Evolutionary conservation across 2,329 filamentous ascomycete species (phyloP), one percentile per base, ranked within the genome.

Genomic region (Penicillium hesseltinei): DNA sequence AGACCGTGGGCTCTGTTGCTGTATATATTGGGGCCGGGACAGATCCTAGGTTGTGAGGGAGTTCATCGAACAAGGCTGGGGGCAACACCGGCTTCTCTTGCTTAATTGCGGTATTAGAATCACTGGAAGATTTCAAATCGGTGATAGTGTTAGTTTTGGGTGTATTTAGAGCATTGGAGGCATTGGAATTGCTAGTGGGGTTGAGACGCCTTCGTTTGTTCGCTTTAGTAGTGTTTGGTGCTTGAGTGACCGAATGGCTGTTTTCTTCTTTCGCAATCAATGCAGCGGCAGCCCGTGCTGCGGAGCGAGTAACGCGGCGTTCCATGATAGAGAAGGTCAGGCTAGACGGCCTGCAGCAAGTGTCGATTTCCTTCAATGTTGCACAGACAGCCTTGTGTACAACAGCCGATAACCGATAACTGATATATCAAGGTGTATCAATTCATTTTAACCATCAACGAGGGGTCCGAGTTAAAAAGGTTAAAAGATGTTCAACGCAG

Each of bases 11-110:
- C 23, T 25, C 21, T 17, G n/a, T 39, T n/a, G 25, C 48, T 35
- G 21, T 8, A 31, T n/a, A 23, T 3, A 48, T 21, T 11, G 64
- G 27, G 25, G 52, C 57, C 21, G 55, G 46, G 19, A 67, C 60
- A 7, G 71, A 69, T 6, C 81, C 82, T n/a, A 86, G 71, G 48
- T 83, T 84, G 69, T 86, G 83, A 17, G 83, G 83, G 38, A 85
- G 71, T 48, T 83, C 79, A 57, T 83, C 74, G 53, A 48, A 45
- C 42, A 40, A 35, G 2, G 27, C 11, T 10, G 40, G 21, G 11
- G 6, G 31, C 25, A 36, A 17, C 0, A 25, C 8, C n/a, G 39
- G 8, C 2, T 31, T 40, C n/a, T 45, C 36, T 43, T 74, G 36
- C 23, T 60, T 59, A 19, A 53, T n/a, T 10, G 35, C 8, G 3